Evolutionary conservation across 148 eudicot species (phyloP).

Genomic region (Vaccinium darrowii): DNA sequence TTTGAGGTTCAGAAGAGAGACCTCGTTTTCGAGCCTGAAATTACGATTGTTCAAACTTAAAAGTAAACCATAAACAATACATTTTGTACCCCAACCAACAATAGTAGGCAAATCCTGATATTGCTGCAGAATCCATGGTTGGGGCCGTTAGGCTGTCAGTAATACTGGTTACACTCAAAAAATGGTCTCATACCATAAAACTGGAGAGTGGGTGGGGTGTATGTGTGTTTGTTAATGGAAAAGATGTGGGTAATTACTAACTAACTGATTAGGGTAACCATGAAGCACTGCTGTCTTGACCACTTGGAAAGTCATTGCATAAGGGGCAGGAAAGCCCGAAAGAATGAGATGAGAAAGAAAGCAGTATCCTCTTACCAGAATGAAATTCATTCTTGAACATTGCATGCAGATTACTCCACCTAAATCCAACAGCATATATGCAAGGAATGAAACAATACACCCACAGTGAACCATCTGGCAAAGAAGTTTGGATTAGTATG

Average conservation of each 20-base stretch:
- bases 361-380: slow-evolving; percentile 23
- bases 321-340: not conserved
- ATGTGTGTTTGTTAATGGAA: not conserved
- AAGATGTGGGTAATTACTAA: not conserved
- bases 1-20: slow-evolving; percentile 30
- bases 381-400: slow-evolving; percentile 35
- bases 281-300: not conserved
- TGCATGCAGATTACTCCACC: slow-evolving; percentile 49
- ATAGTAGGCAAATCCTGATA: not conserved
- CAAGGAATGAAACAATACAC: slow-evolving; percentile 41
- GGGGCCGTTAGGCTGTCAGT: not conserved
- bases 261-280: not conserved
- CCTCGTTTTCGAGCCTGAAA: slow-evolving; percentile 41
- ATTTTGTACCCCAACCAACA: not conserved
- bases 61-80: slow-evolving; percentile 1
- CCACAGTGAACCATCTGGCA: slow-evolving; percentile 51
- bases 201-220: not conserved
- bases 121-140: not conserved
- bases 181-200: not conserved
- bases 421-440: slow-evolving; percentile 41
- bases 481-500: not conserved
- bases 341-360: not conserved
- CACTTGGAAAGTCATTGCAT: not conserved
- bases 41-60: not conserved
- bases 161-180: not conserved